Conservation (phyloP, 140 eudicot species). For the Erigeron philadelphicus region DNA sequence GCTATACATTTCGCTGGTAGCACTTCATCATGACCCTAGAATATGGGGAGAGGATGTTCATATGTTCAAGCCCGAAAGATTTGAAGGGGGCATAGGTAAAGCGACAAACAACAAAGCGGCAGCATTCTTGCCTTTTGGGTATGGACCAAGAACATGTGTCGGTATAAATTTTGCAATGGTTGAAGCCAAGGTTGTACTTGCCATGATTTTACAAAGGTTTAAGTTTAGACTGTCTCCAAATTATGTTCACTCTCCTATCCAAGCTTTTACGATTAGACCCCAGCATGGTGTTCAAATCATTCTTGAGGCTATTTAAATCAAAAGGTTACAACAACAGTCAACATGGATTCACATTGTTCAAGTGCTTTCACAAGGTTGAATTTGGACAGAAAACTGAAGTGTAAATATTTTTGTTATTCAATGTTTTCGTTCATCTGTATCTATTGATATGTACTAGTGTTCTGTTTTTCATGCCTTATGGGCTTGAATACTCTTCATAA, state of each 20-base stretch:
- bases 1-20: constrained; percentile 38
- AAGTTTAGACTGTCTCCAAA: constrained; percentile 40
- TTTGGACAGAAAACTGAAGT: too few relatives aligned
- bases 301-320: constrained; percentile 28
- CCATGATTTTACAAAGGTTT: constrained; percentile 41
- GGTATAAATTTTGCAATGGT: constrained; percentile 42
- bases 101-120: constrained; percentile 45
- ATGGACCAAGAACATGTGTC: constrained; percentile 48
- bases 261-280: constrained; percentile 43
- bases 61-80: constrained; percentile 43
- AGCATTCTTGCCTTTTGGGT: constrained; percentile 46
- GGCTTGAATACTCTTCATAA: too few relatives aligned
- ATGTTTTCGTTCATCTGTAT: too few relatives aligned
- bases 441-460: too few relatives aligned
- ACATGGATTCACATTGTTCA: too few relatives aligned
- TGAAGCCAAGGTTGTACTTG: constrained; percentile 51
- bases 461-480: too few relatives aligned
- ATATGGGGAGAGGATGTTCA: constrained; percentile 51
- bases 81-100: constrained; percentile 39
- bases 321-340: background rate
- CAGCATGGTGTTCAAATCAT: constrained; percentile 45
- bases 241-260: constrained; percentile 48
- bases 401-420: too few relatives aligned
- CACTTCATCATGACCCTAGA: constrained; percentile 41
- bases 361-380: too few relatives aligned